phyloP scores from a whole-genome alignment of 2,329 filamentous ascomycete species.

The Aspergillus ruber region DNA sequence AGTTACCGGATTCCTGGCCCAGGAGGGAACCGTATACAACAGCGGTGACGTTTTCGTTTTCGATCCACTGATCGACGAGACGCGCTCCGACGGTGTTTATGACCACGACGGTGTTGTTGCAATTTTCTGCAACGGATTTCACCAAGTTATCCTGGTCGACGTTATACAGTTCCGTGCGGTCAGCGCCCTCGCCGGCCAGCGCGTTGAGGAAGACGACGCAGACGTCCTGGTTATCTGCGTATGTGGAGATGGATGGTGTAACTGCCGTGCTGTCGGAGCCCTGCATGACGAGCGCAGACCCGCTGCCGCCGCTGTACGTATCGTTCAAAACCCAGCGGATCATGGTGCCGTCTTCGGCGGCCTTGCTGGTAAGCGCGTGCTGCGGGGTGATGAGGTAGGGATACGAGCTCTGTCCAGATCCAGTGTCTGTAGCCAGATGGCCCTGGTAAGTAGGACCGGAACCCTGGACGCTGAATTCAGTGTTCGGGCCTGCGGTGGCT shows the following conservation, averaged over 20 bases:
- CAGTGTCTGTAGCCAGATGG: constrained; percentile 10
- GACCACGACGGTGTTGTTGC: constrained; percentile 58
- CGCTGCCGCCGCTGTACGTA: constrained; percentile 7
- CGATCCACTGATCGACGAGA: constrained; percentile 24
- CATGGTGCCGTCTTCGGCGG: constrained; percentile 12
- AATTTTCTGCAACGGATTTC: constrained; percentile 50
- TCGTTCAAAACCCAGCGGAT: constrained; percentile 14
- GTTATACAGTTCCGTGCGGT: constrained; percentile 43
- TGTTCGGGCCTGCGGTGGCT: constrained; percentile 12
- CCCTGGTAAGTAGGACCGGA: constrained; percentile 8
- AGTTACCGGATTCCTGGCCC: constrained; percentile 48
- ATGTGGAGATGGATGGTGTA: constrained; percentile 5
- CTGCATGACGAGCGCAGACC: constrained; percentile 6
- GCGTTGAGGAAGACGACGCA: constrained; percentile 80
- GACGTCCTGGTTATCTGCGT: constrained; percentile 29
- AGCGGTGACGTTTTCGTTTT: constrained; percentile 60
- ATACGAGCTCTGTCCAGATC: constrained; percentile 11
- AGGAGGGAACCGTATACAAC: constrained; percentile 60
- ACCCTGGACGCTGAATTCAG: constrained; percentile 18
- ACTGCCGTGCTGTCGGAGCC: constrained; percentile 5
- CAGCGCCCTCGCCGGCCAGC: constrained; percentile 74
- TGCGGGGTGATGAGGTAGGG: constrained; percentile 13
- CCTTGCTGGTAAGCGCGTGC: constrained; percentile 7
- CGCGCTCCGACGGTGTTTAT: constrained; percentile 57
- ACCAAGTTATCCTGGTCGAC: constrained; percentile 65